Evolutionary conservation across 495 filamentous ascomycete genomes (phyloP), one percentile per base, ranked within the genome.

Genomic region (Hyaloscypha variabilis): DNA sequence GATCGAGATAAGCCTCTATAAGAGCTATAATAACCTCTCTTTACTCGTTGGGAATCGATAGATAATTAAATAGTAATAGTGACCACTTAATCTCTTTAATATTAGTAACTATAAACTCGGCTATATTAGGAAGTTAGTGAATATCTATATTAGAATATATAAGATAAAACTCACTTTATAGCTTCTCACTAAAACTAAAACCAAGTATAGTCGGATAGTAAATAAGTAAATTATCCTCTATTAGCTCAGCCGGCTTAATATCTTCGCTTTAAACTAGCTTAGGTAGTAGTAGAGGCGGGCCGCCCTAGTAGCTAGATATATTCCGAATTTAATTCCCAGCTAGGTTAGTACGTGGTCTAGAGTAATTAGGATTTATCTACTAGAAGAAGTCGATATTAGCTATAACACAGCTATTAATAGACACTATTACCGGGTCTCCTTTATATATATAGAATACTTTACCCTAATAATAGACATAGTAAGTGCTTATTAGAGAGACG

Each of bases 21-120:
- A 75, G 65, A 57, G 71, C 65, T 49, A 58, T 61, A 26, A 74
- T 69, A 24, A 69, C 46, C 28, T 72, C 61, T 67, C 66, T 74
- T 36, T 72, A 54, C 10, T 60, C 54, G 36, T 70, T 55, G 21
- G 64, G 56, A 60, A 75, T 72, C n/a, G 56, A 25, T 13, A 75
- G 42, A 58, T 60, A 57, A 50, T 72, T 46, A 42, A 73, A 75
- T 54, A 65, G 42, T 36, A 63, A 58, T 52, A 60, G 57, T 36
- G 64, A 70, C 71, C 58, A 74, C 8, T 61, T 49, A 55, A 69
- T 72, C n/a, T 72, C 56, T 42, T 6, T 42, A 42, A 42, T 42
- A 42, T 19, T 34, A 34, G 69, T 67, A 10, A 75, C 65, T 24
- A 63, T 61, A 67, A 73, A 73, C 62, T 73, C 71, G 19, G 62